Conservation (phyloP, 169 alveolate species). For the Plasmodium yoelii region DNA sequence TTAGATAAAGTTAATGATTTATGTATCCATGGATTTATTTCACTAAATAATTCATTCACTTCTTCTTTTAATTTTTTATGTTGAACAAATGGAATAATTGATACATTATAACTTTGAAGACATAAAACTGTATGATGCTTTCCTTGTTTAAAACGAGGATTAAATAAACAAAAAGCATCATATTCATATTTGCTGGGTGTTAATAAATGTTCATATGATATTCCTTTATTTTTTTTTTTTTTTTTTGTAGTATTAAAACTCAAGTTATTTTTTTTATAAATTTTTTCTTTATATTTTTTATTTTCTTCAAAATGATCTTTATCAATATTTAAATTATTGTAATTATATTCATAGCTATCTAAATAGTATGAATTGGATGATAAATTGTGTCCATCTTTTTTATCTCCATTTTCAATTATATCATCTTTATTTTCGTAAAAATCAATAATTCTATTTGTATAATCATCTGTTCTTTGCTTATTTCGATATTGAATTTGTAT, state of each 20-base stretch:
- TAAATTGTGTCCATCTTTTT: too few species aligned
- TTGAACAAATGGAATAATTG: slow-evolving; percentile 75
- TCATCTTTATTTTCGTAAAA: too few species aligned
- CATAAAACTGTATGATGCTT: slow-evolving; percentile 73
- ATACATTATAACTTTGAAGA: slow-evolving; percentile 65
- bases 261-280: neutral
- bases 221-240: slow-evolving; percentile 65
- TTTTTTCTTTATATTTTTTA: slow-evolving; percentile 15
- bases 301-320: neutral
- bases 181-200: slow-evolving; percentile 59
- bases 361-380: too few species aligned
- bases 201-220: slow-evolving; percentile 75
- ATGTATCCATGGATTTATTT: slow-evolving; percentile 77
- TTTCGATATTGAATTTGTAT: too few species aligned
- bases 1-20: slow-evolving; percentile 76
- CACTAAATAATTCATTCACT: slow-evolving; percentile 74
- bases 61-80: slow-evolving; percentile 62
- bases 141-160: slow-evolving; percentile 77
- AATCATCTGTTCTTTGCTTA: too few species aligned
- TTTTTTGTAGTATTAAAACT: slow-evolving; percentile 8
- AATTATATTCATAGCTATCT: too few species aligned
- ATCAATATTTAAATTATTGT: too few species aligned
- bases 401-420: too few species aligned
- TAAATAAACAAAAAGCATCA: slow-evolving; percentile 76
- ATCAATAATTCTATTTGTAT: too few species aligned